Percentiles rank a stretch among this genome's conserved stretches.
phyloP scores from a whole-genome alignment of 495 filamentous ascomycete genomes.

The Daldinia childiae region DNA sequence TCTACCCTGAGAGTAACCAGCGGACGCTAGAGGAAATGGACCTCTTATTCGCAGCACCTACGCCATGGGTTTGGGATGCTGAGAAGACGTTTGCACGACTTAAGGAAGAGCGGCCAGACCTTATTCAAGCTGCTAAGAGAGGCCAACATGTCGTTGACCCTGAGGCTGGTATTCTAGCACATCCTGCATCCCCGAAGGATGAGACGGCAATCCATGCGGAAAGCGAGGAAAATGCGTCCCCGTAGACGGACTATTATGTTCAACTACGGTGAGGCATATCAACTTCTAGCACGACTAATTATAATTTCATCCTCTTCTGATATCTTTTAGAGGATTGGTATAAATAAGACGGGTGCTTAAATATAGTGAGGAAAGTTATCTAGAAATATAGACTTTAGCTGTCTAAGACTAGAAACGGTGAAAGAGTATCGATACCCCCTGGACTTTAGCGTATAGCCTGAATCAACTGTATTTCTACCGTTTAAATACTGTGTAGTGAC shows the following conservation, averaged over 20 bases:
- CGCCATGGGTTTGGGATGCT: slow-evolving; percentile 71
- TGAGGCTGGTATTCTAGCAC: slow-evolving; percentile 53
- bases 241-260: slow-evolving; percentile 4
- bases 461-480: not conserved
- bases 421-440: slow-evolving; percentile 22
- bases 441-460: not conserved
- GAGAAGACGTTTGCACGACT: slow-evolving; percentile 70
- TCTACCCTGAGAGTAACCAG: slow-evolving; percentile 75
- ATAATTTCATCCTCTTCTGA: not conserved
- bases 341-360: not conserved
- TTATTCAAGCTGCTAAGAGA: slow-evolving; percentile 28
- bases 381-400: not conserved
- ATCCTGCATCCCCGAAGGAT: slow-evolving; percentile 16
- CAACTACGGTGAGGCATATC: not conserved
- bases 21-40: slow-evolving; percentile 77
- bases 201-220: slow-evolving; percentile 25
- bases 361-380: not conserved
- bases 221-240: slow-evolving; percentile 26
- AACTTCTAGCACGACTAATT: not conserved
- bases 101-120: slow-evolving; percentile 60
- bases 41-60: slow-evolving; percentile 68
- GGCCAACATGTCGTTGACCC: slow-evolving; percentile 61
- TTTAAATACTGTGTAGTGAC: not conserved
- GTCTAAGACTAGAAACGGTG: not conserved
- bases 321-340: not conserved